phyloP scores from a whole-genome alignment of 2,329 filamentous ascomycete species.

The Neonectria neomacrospora region DNA sequence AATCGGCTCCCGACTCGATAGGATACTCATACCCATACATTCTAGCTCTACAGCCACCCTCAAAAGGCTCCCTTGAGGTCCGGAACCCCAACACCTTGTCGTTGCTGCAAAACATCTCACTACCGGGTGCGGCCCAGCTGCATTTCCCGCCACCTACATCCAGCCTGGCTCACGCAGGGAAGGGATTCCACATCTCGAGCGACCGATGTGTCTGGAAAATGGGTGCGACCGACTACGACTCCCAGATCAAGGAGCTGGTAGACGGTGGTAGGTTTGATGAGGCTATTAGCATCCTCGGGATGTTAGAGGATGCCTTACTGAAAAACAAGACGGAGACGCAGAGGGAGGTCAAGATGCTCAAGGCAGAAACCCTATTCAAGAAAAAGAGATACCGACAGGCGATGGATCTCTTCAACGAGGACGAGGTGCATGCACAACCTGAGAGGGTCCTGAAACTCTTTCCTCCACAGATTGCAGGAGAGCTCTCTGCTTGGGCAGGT shows the following conservation, averaged over 20 bases:
- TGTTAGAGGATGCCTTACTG: conserved; percentile 93
- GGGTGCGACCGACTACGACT: conserved; percentile 91
- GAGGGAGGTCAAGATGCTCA: conserved; percentile 88
- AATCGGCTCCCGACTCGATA: conserved; percentile 85
- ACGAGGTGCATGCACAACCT: conserved; percentile 88
- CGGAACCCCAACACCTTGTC: conserved; percentile 92
- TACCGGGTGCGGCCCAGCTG: conserved; percentile 84
- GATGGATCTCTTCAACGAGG: conserved; percentile 86
- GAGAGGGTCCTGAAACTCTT: conserved; percentile 88
- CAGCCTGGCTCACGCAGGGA: conserved; percentile 94
- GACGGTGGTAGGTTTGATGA: conserved; percentile 83
- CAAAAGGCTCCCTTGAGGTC: conserved; percentile 88
- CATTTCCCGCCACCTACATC: conserved; percentile 94
- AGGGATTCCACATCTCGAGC: conserved; percentile 93
- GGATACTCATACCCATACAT: conserved; percentile 98
- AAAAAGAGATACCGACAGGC: conserved; percentile 85
- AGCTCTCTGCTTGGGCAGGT: conserved; percentile 70
- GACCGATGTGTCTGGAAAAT: conserved; percentile 96
- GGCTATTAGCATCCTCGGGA: conserved; percentile 85
- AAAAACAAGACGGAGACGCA: conserved; percentile 83
- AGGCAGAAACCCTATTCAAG: conserved; percentile 86
- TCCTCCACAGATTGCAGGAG: conserved; percentile 84
- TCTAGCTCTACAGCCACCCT: conserved; percentile 82
- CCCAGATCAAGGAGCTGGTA: conserved; percentile 85
- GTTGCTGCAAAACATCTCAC: conserved; percentile 84